A percentile compares a stretch with the other conserved stretches of the same genome.
Conservation (phyloP, 257 asterid genomes). For the Galeopsis tetrahit region DNA sequence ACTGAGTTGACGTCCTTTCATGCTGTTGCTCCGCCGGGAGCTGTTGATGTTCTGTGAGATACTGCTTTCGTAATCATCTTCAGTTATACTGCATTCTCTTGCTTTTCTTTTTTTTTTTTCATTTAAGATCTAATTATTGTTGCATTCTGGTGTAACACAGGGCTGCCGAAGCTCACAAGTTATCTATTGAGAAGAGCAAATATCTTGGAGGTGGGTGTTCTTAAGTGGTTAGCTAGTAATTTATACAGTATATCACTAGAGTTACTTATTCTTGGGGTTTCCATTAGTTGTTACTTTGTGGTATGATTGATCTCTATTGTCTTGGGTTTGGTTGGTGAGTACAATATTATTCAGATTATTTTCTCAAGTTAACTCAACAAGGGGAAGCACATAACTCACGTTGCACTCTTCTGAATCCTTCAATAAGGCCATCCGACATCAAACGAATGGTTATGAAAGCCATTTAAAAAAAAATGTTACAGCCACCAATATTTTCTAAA, state of each 20-base stretch:
- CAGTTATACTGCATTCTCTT: neutral
- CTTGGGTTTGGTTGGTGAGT: constrained; percentile 14
- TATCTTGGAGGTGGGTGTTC: constrained; percentile 90
- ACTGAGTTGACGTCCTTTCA: constrained; percentile 86
- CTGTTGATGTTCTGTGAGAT: constrained; percentile 69
- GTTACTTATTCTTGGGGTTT: neutral
- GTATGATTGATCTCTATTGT: neutral
- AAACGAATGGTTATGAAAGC: neutral
- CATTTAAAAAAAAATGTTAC: neutral
- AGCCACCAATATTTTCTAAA: neutral
- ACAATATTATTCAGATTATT: neutral
- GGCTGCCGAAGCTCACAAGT: constrained; percentile 90
- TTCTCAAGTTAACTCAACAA: constrained; percentile 7
- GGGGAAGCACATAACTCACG: neutral
- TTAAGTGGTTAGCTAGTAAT: constrained; percentile 12
- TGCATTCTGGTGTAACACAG: constrained; percentile 42
- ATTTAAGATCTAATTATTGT: constrained; percentile 21
- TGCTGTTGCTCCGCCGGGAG: constrained; percentile 99
- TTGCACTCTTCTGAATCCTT: neutral
- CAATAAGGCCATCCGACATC: neutral
- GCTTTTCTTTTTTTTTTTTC: neutral
- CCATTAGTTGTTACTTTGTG: constrained; percentile 3
- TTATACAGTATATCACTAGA: neutral
- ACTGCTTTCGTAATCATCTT: neutral
- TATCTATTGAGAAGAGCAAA: constrained; percentile 98